phyloP scores from a whole-genome alignment of 352 stramenopile genomes.

The Phytopythium delawarense region DNA sequence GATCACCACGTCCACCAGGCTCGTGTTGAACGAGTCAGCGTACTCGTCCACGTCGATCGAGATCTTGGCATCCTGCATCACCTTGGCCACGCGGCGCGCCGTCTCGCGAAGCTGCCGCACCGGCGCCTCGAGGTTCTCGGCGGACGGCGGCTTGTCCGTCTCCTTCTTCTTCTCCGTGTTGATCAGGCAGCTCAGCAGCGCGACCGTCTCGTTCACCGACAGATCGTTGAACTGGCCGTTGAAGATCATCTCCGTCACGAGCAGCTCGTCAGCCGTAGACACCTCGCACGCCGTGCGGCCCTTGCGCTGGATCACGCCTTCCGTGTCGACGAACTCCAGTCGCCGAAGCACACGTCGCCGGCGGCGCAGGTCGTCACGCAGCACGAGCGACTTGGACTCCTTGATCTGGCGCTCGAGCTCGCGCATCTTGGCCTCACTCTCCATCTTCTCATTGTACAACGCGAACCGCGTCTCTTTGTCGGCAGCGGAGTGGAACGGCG shows the following conservation, averaged over 20 bases:
- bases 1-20: slow-evolving; percentile 97
- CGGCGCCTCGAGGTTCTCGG: slow-evolving; percentile 79
- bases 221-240: slow-evolving; percentile 98
- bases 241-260: slow-evolving; percentile 99
- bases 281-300: slow-evolving; percentile 98
- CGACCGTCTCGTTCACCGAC: slow-evolving; percentile 95
- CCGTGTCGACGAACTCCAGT: slow-evolving; percentile 95
- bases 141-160: slow-evolving; percentile 70
- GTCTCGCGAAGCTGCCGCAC: slow-evolving; percentile 95
- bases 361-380: slow-evolving; percentile 94
- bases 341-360: slow-evolving; percentile 96
- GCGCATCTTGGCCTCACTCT: slow-evolving; percentile 90
- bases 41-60: slow-evolving; percentile 97
- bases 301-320: slow-evolving; percentile 98
- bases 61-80: slow-evolving; percentile 91
- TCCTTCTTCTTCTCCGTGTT: slow-evolving; percentile 94
- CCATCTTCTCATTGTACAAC: slow-evolving; percentile 91
- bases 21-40: slow-evolving; percentile 96
- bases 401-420: slow-evolving; percentile 93
- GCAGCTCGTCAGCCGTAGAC: slow-evolving; percentile 97
- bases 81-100: slow-evolving; percentile 88
- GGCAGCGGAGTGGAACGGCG: slow-evolving; percentile 56
- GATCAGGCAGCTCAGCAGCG: slow-evolving; percentile 95
- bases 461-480: slow-evolving; percentile 83
- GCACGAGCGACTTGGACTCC: slow-evolving; percentile 93